A percentile compares a stretch with the other conserved stretches of the same genome.
Evolutionary conservation across 345 rosid genomes (phyloP).

Genomic region (Salix brachista): DNA sequence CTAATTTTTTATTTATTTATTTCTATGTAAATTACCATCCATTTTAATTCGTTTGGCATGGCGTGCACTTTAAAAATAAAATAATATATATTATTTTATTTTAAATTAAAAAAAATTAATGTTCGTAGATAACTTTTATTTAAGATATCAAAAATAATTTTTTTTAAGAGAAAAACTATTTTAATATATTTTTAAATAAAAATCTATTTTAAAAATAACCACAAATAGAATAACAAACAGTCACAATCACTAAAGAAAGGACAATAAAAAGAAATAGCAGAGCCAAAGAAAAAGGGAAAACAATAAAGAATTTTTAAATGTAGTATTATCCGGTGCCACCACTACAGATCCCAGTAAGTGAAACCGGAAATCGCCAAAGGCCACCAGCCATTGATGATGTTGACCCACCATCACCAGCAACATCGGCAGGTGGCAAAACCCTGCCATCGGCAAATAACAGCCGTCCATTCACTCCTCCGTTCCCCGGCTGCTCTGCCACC

Average conservation of each 20-base stretch:
- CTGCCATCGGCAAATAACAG: slow-evolving; percentile 73
- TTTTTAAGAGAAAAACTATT: too few relatives aligned
- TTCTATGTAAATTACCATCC: too few relatives aligned
- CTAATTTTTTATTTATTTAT: neutral
- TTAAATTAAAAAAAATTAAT: too few relatives aligned
- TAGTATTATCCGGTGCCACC: slow-evolving; percentile 38
- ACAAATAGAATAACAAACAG: too few relatives aligned
- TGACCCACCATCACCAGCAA: slow-evolving; percentile 20
- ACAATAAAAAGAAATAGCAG: neutral
- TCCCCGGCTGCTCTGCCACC: slow-evolving; percentile 26
- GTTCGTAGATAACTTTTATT: too few relatives aligned
- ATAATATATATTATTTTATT: too few relatives aligned
- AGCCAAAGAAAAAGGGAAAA: neutral
- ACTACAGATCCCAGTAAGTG: slow-evolving; percentile 69
- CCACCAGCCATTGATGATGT: slow-evolving; percentile 37
- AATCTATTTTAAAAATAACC: too few relatives aligned
- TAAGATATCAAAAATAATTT: too few relatives aligned
- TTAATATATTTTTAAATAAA: too few relatives aligned
- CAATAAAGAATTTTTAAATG: neutral
- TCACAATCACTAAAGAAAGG: too few relatives aligned
- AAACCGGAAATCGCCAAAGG: slow-evolving; percentile 67
- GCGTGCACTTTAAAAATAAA: too few relatives aligned
- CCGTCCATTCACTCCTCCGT: slow-evolving; percentile 34
- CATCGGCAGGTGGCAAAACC: slow-evolving; percentile 67
- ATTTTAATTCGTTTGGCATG: too few relatives aligned